Conservation (phyloP, 2,329 filamentous ascomycete genomes). For the Alternaria sp. region DNA sequence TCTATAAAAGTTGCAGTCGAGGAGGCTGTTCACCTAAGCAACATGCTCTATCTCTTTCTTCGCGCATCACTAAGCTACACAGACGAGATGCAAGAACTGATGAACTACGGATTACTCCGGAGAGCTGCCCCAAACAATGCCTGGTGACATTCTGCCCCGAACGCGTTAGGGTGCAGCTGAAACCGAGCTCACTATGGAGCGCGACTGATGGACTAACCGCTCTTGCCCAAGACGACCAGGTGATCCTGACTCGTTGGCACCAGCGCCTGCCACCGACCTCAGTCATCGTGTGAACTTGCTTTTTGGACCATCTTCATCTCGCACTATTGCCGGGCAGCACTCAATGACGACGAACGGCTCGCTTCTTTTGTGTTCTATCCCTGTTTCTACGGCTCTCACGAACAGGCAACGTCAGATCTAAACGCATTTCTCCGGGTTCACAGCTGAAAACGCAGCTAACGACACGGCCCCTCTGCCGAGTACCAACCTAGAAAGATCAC, state of each 20-base stretch:
- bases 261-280: conserved; percentile 4
- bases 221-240: conserved; percentile 4
- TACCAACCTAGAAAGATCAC: background rate
- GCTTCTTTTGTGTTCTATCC: background rate
- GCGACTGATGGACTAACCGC: conserved; percentile 2
- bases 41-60: background rate
- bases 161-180: background rate
- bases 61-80: background rate
- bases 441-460: conserved; percentile 1
- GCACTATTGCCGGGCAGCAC: background rate
- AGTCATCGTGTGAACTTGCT: background rate
- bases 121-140: background rate
- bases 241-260: conserved; percentile 5
- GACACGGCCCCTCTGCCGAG: background rate
- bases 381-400: background rate
- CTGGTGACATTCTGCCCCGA: background rate
- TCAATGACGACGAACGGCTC: background rate
- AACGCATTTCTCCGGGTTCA: background rate
- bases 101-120: background rate
- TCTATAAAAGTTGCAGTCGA: background rate
- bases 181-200: background rate
- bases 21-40: background rate
- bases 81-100: background rate
- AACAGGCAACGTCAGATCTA: background rate
- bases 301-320: background rate